Evolutionary conservation across 805 yeast species (phyloP).

Genomic region (Metschnikowia dekortorum): DNA sequence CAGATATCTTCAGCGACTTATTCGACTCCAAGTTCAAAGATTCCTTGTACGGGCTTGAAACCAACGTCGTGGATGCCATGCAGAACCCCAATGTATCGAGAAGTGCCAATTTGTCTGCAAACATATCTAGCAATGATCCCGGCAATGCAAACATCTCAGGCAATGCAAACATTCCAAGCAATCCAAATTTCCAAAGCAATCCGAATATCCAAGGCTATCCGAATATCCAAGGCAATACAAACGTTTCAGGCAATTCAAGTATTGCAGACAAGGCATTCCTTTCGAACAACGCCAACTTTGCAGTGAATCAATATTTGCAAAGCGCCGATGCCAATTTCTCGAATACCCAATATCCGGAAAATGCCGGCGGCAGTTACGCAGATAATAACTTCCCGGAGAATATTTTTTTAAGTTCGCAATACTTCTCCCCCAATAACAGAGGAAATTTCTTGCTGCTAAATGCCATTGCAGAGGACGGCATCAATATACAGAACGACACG

Average conservation of each 20-base stretch:
- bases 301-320: not conserved
- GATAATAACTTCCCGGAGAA: slow-evolving; percentile 8
- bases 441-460: slow-evolving; percentile 25
- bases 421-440: slow-evolving; percentile 36
- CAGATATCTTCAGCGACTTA: not conserved
- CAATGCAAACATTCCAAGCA: no score
- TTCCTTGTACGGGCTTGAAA: not conserved
- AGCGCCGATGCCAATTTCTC: not conserved
- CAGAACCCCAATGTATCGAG: slow-evolving; percentile 10
- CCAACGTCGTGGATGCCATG: slow-evolving; percentile 7
- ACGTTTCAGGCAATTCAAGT: no score
- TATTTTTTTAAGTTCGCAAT: slow-evolving; percentile 33
- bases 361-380: not conserved
- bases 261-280: no score
- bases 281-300: not conserved
- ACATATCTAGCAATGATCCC: no score
- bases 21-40: slow-evolving; percentile 1
- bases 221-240: no score
- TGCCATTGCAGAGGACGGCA: slow-evolving; percentile 30
- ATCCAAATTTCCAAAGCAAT: no score
- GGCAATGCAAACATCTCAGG: no score
- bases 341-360: not conserved
- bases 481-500: slow-evolving; percentile 18
- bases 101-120: not conserved
- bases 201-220: no score